phyloP scores from a whole-genome alignment of 1,139 yeast genomes.

The Sugiyamaella japonica region DNA sequence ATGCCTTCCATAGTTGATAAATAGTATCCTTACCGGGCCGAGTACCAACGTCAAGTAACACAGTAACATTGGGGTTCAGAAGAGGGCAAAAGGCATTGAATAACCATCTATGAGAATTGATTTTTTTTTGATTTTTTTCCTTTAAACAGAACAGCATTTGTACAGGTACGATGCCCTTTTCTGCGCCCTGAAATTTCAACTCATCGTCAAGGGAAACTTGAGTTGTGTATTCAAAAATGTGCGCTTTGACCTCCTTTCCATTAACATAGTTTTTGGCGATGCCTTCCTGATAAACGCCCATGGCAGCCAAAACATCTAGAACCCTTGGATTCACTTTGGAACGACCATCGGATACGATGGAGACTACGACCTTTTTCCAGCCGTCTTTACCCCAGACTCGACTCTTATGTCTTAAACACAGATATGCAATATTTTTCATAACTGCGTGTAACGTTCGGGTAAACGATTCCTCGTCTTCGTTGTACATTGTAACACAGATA shows the following conservation, averaged over 20 bases:
- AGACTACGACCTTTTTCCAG: constrained; percentile 93
- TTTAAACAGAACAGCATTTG: constrained; percentile 88
- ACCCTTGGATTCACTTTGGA: constrained; percentile 80
- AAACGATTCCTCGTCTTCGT: constrained; percentile 84
- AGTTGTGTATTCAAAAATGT: constrained; percentile 90
- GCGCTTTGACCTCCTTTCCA: constrained; percentile 86
- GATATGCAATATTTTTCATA: constrained; percentile 85
- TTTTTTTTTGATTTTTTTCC: constrained; percentile 84
- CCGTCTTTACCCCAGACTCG: constrained; percentile 93
- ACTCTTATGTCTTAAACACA: constrained; percentile 76
- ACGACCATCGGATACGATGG: constrained; percentile 92
- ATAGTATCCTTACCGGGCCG: constrained; percentile 81
- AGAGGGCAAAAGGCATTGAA: constrained; percentile 91
- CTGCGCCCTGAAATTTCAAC: constrained; percentile 75
- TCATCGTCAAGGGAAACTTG: constrained; percentile 84
- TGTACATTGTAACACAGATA: constrained; percentile 92
- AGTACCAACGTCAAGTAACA: constrained; percentile 89
- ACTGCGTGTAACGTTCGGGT: constrained; percentile 93
- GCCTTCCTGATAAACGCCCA: constrained; percentile 96
- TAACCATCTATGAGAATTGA: constrained; percentile 94
- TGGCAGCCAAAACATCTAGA: constrained; percentile 80
- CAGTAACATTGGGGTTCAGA: constrained; percentile 82
- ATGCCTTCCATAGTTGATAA: constrained; percentile 94
- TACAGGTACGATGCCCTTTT: constrained; percentile 86
- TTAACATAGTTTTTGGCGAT: constrained; percentile 93